Evolutionary conservation across 345 rosid genomes (phyloP).

Genomic region (Abelmoschus esculentus): DNA sequence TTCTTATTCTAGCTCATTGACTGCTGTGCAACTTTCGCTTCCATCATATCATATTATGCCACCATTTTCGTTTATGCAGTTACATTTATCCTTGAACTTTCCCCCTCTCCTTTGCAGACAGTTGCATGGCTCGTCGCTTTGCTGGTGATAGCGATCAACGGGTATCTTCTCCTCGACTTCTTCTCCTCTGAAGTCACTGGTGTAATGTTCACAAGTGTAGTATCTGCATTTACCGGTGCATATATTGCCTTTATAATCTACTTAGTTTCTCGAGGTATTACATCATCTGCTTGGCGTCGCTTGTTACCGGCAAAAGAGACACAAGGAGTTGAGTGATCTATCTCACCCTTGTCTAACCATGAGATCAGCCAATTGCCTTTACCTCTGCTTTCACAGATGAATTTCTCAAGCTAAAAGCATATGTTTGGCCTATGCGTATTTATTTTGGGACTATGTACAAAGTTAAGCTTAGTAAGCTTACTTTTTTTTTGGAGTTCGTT

Average conservation of each 20-base stretch:
- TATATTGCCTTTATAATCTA: conserved; percentile 66
- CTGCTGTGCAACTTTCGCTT: not conserved
- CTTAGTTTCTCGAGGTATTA: conserved; percentile 44
- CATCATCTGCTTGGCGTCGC: conserved; percentile 28
- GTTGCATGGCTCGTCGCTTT: conserved; percentile 76
- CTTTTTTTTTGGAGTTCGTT: not conserved
- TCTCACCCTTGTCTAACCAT: not conserved
- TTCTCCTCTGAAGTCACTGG: conserved; percentile 61
- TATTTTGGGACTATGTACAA: conserved; percentile 1
- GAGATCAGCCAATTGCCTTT: not conserved
- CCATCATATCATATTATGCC: not conserved
- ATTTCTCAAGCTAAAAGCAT: not conserved
- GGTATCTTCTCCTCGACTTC: conserved; percentile 73
- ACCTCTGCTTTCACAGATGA: not conserved
- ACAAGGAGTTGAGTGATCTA: conserved; percentile 17
- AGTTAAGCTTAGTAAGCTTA: not conserved
- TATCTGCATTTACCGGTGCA: conserved; percentile 37
- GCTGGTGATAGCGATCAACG: conserved; percentile 76
- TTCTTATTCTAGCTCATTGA: not conserved
- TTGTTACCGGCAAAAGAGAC: conserved; percentile 22
- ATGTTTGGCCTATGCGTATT: not conserved
- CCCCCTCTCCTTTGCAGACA: conserved; percentile 29
- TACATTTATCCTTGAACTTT: not conserved
- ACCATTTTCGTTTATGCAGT: not conserved
- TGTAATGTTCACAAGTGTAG: conserved; percentile 23